Conservation (phyloP, 768 basidiomycete genomes). For the Lactarius sanguifluus region DNA sequence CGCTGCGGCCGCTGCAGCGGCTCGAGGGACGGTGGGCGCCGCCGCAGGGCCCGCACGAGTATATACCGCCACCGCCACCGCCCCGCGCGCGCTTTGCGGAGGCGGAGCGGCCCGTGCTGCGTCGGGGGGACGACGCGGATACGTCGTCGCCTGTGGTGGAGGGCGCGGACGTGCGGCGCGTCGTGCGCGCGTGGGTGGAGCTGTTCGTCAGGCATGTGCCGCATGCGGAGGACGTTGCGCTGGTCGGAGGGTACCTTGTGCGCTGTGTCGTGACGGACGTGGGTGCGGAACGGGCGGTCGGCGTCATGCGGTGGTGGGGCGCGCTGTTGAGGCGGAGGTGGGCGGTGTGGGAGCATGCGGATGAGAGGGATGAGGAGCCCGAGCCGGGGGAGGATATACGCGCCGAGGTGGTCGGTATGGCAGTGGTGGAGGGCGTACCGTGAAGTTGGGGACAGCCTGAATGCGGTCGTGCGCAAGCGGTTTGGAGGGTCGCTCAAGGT, state of each 20-base stretch:
- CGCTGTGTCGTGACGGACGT: slow-evolving; percentile 67
- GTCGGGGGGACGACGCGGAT: slow-evolving; percentile 49
- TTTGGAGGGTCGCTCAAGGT: slow-evolving; percentile 70
- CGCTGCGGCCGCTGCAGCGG: slow-evolving; percentile 57
- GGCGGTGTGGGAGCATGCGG: slow-evolving; percentile 50
- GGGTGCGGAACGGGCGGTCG: slow-evolving; percentile 69
- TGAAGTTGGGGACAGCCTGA: slow-evolving; percentile 65
- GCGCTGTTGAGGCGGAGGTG: slow-evolving; percentile 65
- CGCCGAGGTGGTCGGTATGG: slow-evolving; percentile 51
- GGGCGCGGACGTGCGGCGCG: slow-evolving; percentile 66
- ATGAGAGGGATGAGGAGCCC: slow-evolving; percentile 36
- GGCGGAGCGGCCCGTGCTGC: slow-evolving; percentile 55
- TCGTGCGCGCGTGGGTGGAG: slow-evolving; percentile 77
- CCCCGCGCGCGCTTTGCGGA: slow-evolving; percentile 56
- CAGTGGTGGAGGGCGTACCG: slow-evolving; percentile 85
- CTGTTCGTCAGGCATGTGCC: slow-evolving; percentile 61
- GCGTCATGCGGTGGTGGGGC: slow-evolving; percentile 82
- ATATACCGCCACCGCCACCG: slow-evolving; percentile 47
- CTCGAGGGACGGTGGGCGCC: slow-evolving; percentile 30
- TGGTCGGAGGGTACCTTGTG: slow-evolving; percentile 70
- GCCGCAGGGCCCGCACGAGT: slow-evolving; percentile 39
- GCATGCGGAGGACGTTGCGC: slow-evolving; percentile 69
- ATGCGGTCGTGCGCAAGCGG: slow-evolving; percentile 58
- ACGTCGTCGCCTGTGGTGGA: slow-evolving; percentile 56
- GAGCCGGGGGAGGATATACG: slow-evolving; percentile 35